Percentiles rank a stretch among this genome's conserved stretches.
phyloP scores from a whole-genome alignment of 1,284 basidiomycete genomes.

The Marasmius fiardii region DNA sequence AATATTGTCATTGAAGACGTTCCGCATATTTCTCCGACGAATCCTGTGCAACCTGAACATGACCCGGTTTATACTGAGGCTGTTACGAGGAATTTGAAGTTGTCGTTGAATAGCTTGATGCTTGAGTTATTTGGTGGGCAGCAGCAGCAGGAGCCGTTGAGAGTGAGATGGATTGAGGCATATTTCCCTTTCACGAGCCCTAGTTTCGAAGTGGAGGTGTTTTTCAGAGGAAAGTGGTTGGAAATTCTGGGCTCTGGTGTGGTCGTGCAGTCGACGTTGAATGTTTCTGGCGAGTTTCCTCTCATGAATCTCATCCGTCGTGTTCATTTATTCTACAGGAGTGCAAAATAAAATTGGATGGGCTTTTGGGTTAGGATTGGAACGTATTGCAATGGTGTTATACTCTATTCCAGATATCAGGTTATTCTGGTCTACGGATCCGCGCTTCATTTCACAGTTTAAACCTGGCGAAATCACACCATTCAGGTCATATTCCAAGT shows the following conservation, averaged over 20 bases:
- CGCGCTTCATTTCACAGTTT: slow-evolving; percentile 90
- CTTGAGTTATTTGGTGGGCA: slow-evolving; percentile 77
- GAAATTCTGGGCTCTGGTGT: slow-evolving; percentile 97
- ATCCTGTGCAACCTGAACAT: slow-evolving; percentile 81
- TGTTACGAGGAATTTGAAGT: slow-evolving; percentile 84
- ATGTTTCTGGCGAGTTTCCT: slow-evolving; percentile 71
- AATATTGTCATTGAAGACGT: slow-evolving; percentile 88
- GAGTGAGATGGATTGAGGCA: slow-evolving; percentile 96
- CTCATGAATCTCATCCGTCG: slow-evolving; percentile 6
- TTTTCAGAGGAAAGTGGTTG: slow-evolving; percentile 95
- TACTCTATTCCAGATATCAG: slow-evolving; percentile 98
- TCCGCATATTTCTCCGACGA: slow-evolving; percentile 68
- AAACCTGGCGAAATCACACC: slow-evolving; percentile 67
- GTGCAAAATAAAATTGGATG: slow-evolving; percentile 87
- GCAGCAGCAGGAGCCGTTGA: slow-evolving; percentile 62
- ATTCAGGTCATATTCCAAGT: slow-evolving; percentile 88
- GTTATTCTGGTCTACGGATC: slow-evolving; percentile 95
- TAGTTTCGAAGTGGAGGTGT: slow-evolving; percentile 97
- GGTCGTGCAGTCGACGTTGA: slow-evolving; percentile 84
- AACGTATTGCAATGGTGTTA: slow-evolving; percentile 98
- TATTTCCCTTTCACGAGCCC: slow-evolving; percentile 98
- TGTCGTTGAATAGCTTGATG: slow-evolving; percentile 88
- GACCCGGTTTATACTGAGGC: slow-evolving; percentile 69
- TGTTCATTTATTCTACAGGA: slow-evolving; percentile 39
- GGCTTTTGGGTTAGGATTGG: slow-evolving; percentile 97